These are phyloP conservation scores for Naematelia encephala DNA, from an alignment of 768 basidiomycete species.

Conservation along the genomic window DNA sequence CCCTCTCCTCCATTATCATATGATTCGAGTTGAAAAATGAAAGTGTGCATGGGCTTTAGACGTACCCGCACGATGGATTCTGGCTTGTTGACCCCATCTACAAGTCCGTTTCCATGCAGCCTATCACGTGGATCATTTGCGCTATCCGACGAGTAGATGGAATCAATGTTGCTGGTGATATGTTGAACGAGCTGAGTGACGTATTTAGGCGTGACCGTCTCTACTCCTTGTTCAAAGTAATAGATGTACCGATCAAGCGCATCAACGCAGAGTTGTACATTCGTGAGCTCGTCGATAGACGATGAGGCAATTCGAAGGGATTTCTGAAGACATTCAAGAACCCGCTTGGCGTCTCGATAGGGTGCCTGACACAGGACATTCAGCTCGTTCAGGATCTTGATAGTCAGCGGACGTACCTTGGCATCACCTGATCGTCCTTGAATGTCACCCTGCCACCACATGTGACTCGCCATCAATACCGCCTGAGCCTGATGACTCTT, in stretches of 20 bases:
- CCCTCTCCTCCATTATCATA: background rate
- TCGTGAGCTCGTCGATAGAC: conserved; percentile 93
- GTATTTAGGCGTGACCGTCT: conserved; percentile 92
- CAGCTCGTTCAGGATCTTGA: background rate
- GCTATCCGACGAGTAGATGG: conserved; percentile 71
- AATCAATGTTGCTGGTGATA: conserved; percentile 90
- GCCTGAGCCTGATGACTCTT: conserved; percentile 97
- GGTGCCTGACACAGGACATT: conserved; percentile 41
- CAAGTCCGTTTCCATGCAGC: conserved; percentile 65
- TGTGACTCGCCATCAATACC: conserved; percentile 88
- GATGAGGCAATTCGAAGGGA: conserved; percentile 93
- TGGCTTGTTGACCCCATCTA: conserved; percentile 87
- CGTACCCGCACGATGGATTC: conserved; percentile 69
- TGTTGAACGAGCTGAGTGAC: conserved; percentile 94
- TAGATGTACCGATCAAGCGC: conserved; percentile 94
- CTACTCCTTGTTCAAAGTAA: conserved; percentile 88
- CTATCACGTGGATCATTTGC: conserved; percentile 49
- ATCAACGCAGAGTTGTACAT: conserved; percentile 91
- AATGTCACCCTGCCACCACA: conserved; percentile 92
- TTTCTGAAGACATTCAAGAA: conserved; percentile 95
- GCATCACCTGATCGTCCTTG: conserved; percentile 55
- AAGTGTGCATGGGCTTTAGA: background rate
- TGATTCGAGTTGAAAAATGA: background rate
- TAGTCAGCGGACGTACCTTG: conserved; percentile 49
- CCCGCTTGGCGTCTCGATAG: conserved; percentile 84